These are phyloP conservation scores for Phytopythium helicoides DNA, from an alignment of 352 stramenopile species.

Conservation along the genomic window DNA sequence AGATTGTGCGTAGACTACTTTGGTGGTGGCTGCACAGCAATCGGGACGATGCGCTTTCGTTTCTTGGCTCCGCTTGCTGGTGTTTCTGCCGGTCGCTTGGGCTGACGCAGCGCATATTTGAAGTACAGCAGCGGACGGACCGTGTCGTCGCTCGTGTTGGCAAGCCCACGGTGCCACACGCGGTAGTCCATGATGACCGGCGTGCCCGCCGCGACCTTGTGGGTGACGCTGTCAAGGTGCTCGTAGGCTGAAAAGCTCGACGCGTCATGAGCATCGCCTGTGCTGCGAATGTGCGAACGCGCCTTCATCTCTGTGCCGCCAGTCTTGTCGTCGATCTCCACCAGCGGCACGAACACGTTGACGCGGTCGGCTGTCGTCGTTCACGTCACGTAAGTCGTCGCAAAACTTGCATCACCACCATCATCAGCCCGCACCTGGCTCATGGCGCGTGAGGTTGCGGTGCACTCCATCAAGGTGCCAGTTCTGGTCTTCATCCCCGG, in stretches of 20 bases:
- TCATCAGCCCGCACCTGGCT: slow-evolving; percentile 24
- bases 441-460: slow-evolving; percentile 39
- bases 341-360: slow-evolving; percentile 75
- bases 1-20: neutral
- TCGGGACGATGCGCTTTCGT: slow-evolving; percentile 36
- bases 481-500: slow-evolving; percentile 65
- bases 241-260: slow-evolving; percentile 48
- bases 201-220: slow-evolving; percentile 49
- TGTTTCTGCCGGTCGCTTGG: neutral
- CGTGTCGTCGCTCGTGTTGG: slow-evolving; percentile 41
- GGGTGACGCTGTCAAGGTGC: slow-evolving; percentile 50
- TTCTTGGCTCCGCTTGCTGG: slow-evolving; percentile 14
- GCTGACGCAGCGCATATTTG: slow-evolving; percentile 40
- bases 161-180: slow-evolving; percentile 66
- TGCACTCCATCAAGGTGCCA: slow-evolving; percentile 82
- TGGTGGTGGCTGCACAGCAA: slow-evolving; percentile 7
- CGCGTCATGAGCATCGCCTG: slow-evolving; percentile 16
- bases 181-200: slow-evolving; percentile 78
- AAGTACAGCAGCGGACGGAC: slow-evolving; percentile 70
- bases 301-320: slow-evolving; percentile 75
- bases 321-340: slow-evolving; percentile 37
- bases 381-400: too few relatives aligned
- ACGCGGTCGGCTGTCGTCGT: slow-evolving; percentile 47
- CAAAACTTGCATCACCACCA: slow-evolving; percentile 1
- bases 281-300: slow-evolving; percentile 45